A percentile compares a stretch with the other conserved stretches of the same genome.
These are phyloP conservation scores for Crithidia brevicula DNA, from an alignment of 208 protist species.

Conservation along the genomic window DNA sequence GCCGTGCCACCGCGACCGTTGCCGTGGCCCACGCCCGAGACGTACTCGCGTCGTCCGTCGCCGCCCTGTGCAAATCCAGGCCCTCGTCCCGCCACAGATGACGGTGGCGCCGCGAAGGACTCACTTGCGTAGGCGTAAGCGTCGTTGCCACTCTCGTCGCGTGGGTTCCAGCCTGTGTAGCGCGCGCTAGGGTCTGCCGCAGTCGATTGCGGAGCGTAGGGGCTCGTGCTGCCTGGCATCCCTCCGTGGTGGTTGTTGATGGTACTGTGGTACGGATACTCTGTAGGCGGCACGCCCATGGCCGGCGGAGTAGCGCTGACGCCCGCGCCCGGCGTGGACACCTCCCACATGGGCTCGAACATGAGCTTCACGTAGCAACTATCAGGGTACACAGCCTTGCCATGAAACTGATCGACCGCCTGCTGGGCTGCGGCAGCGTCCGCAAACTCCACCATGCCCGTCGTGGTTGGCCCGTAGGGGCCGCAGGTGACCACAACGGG, in stretches of 20 bases:
- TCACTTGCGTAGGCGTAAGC: not conserved
- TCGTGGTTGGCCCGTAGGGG: slow-evolving; percentile 63
- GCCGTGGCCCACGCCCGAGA: not conserved
- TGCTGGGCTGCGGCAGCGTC: slow-evolving; percentile 58
- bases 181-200: not conserved
- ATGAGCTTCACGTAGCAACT: slow-evolving; percentile 81
- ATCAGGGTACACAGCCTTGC: slow-evolving; percentile 83
- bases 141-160: not conserved
- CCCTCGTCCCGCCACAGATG: not conserved
- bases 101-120: not conserved
- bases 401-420: slow-evolving; percentile 72
- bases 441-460: slow-evolving; percentile 74
- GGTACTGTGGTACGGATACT: too few relatives aligned
- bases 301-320: slow-evolving; percentile 3
- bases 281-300: slow-evolving; percentile 34
- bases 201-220: not conserved
- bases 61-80: too few relatives aligned
- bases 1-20: slow-evolving; percentile 1
- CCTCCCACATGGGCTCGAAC: slow-evolving; percentile 43
- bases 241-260: not conserved
- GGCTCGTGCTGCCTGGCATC: not conserved
- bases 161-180: slow-evolving; percentile 3
- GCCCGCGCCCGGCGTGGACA: not conserved
- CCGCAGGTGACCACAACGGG: slow-evolving; percentile 70
- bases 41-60: not conserved